Base-by-base conservation (phyloP, 306 rosid species). In the Notholithocarpus densiflorus region DNA sequence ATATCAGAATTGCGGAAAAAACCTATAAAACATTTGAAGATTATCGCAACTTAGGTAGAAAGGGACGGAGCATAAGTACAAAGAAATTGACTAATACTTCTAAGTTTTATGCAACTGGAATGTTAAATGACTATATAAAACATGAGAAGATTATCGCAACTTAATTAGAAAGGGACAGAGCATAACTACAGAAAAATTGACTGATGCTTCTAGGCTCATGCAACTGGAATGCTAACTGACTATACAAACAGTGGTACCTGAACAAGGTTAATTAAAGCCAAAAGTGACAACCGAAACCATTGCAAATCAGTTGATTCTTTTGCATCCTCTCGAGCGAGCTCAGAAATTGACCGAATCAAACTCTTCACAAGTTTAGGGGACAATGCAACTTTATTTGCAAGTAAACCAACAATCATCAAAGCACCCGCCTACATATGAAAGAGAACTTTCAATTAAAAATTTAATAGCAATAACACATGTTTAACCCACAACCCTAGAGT, bases 401-500 rank as follows among this genome's bases (percentile, higher is more conserved):
- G 90, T 82, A 92, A 77, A 75, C 95, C 94, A 84, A 92, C 80
- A 77, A 95, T 89, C 97, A 95, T 92, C 88, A 95, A 68, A 69
- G 97, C 94, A 75, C 95, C 94, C 71, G 98, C 98, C 98, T 95
- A 73, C 59, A 80, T 48, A 78, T 24, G 76, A 77, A 70, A 77
- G 26, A 61, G 78, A 5, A 14, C 15, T 62, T 62, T 62, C 40
- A 27, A 12, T 62, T 12, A 21, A 21, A 60, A 60, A 13, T 10
- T 21, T 57, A 12, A 48, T 48, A 48, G 53, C 12, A 59, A 59
- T 24, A 12, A 26, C 40, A 27, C 17, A 31, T 66, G 45, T 12
- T 66, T 66, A 32, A 18, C 48, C 24, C 13, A 66, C 24, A 19
- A 13, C 23, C 21, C 12, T 7, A 17, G 40, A 27, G 18, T 31